Conservation (phyloP, 108 stramenopile genomes). For the Pseudonitzschia delicatissima region DNA sequence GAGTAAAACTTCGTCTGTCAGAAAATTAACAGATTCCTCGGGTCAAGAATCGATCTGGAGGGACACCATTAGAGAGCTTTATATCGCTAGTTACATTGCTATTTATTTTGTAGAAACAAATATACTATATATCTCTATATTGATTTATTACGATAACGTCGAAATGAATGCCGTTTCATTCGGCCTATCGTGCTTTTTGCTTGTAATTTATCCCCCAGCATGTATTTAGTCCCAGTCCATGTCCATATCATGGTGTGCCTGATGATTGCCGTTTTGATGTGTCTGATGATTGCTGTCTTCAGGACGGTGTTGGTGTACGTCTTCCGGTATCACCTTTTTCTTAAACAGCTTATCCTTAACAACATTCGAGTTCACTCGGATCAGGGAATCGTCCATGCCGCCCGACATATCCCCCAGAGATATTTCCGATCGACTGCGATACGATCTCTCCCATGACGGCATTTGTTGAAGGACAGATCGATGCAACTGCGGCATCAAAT, state of each 20-base stretch:
- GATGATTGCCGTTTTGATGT: not conserved
- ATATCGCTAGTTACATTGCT: not conserved
- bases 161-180: not conserved
- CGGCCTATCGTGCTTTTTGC: not conserved
- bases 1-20: constrained; percentile 2
- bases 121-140: not conserved
- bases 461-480: constrained; percentile 27
- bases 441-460: constrained; percentile 35
- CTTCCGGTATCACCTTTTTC: not conserved
- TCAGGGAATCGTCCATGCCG: constrained; percentile 20
- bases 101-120: not conserved
- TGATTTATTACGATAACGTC: too few relatives aligned
- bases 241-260: not conserved
- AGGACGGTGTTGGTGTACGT: not conserved
- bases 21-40: constrained; percentile 11
- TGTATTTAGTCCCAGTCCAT: constrained; percentile 11
- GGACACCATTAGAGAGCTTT: too few relatives aligned
- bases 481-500: constrained; percentile 8
- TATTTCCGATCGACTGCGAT: constrained; percentile 23
- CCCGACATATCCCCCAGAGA: constrained; percentile 17
- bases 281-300: not conserved
- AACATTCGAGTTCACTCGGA: constrained; percentile 19
- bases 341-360: constrained; percentile 6
- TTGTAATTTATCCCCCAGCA: not conserved
- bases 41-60: too few relatives aligned